These are phyloP conservation scores for Setaria viridis DNA, from an alignment of 202 grass and related monocot genomes.

Conservation along the genomic window DNA sequence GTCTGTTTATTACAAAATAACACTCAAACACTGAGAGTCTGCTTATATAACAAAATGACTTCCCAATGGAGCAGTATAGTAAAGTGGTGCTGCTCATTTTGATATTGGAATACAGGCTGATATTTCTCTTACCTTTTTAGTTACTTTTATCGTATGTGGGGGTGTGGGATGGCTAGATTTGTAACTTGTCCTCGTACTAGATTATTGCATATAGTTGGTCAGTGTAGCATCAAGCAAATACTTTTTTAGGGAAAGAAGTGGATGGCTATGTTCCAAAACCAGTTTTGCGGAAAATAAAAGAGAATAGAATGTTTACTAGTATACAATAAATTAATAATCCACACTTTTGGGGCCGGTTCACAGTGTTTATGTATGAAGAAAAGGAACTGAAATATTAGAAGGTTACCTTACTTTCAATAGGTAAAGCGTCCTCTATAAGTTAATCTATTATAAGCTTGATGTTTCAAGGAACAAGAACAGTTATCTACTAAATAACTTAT, in stretches of 20 bases:
- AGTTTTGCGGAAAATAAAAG: not conserved
- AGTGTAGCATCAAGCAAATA: constrained; percentile 3
- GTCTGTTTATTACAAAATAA: constrained; percentile 6
- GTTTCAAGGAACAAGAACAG: not conserved
- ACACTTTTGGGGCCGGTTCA: not conserved
- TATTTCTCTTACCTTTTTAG: constrained; percentile 29
- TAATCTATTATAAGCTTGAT: not conserved
- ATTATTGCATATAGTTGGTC: not conserved
- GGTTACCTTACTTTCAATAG: constrained; percentile 14
- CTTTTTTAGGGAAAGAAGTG: not conserved
- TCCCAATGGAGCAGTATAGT: not conserved
- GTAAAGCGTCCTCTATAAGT: not conserved
- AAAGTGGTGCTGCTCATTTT: constrained; percentile 6
- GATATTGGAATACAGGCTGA: constrained; percentile 12
- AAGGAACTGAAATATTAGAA: not conserved
- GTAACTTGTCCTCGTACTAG: constrained; percentile 11
- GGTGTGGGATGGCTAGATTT: constrained; percentile 8
- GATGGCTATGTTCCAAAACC: not conserved
- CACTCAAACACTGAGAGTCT: constrained; percentile 1
- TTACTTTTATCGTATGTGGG: not conserved
- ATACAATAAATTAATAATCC: not conserved
- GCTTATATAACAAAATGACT: constrained; percentile 9
- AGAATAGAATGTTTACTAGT: not conserved
- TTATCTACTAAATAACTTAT: constrained; percentile 10
- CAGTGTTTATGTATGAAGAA: not conserved